Evolutionary conservation across 805 yeast genomes (phyloP), one percentile per base, ranked within the genome.

Genomic region (Lipomyces sp.): DNA sequence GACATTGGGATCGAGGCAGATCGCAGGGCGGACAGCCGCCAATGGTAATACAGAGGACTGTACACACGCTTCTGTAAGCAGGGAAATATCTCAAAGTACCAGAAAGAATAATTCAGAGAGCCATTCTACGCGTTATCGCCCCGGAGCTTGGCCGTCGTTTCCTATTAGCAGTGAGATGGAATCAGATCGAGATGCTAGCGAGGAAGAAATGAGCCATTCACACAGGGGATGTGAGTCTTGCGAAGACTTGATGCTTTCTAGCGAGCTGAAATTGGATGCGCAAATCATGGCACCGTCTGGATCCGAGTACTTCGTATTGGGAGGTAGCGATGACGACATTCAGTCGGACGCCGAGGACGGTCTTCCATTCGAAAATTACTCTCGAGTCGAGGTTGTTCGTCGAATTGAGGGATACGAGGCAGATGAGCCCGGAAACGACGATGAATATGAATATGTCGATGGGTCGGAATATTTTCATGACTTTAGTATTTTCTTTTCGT

Each of bases 201-300:
- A 23, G 19, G 24, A 13, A 41, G 18, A 24, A 35, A 46, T 8
- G 35, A 34, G 6, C n/a, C 21, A 23, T 22, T 18, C 23, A 11
- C 42, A 38, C 19, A 14, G 14, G n/a, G 31, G 16, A 38, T 38
- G 31, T 18, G 16, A 13, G 31, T 13, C 19, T 38, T 23, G 35
- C 26, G 47, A 43, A 14, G 49, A 45, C 21, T 5, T 47, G 26
- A 29, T 47, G 42, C 24, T 41, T 26, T 37, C 52, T 22, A 38
- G 43, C 13, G 53, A 49, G 28, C 45, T 49, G 14, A 45, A 39
- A 23, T 38, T 50, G 22, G 55, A 50, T 26, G 50, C 43, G 16
- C 50, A 46, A 31, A 42, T 35, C 8, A 50, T 46, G 24, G 55
- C 47, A 18, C 55, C 55, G 14, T 38, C 48, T 13, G 55, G 50